These are phyloP conservation scores for Zasmidium angulare DNA, from an alignment of 2,329 filamentous ascomycete species.

Conservation along the genomic window DNA sequence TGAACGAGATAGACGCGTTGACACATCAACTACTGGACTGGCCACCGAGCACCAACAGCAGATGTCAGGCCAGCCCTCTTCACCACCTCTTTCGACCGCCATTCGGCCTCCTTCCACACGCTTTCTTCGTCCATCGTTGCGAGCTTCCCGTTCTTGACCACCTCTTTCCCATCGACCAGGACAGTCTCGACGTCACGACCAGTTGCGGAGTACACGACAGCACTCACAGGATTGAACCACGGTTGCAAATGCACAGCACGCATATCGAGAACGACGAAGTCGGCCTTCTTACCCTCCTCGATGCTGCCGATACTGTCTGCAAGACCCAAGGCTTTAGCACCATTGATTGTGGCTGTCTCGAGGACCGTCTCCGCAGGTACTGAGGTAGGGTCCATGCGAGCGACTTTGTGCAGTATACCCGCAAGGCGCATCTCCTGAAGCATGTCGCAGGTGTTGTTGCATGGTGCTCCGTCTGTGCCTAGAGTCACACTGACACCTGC, in stretches of 20 bases:
- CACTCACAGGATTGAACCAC: constrained; percentile 39
- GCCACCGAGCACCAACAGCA: constrained; percentile 41
- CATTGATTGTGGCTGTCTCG: constrained; percentile 55
- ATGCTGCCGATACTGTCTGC: constrained; percentile 41
- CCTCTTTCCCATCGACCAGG: constrained; percentile 42
- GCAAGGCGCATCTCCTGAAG: constrained; percentile 56
- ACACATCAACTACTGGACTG: constrained; percentile 22
- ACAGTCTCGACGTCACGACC: constrained; percentile 47
- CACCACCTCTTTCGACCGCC: constrained; percentile 39
- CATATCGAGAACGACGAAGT: constrained; percentile 41
- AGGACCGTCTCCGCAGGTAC: constrained; percentile 49
- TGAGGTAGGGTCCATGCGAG: constrained; percentile 42
- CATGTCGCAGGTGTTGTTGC: constrained; percentile 54
- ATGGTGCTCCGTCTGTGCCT: constrained; percentile 56
- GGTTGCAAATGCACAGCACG: constrained; percentile 14
- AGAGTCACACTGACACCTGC: constrained; percentile 49
- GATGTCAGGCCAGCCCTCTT: constrained; percentile 38
- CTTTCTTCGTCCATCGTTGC: constrained; percentile 43
- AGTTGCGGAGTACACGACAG: constrained; percentile 46
- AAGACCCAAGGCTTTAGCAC: constrained; percentile 48
- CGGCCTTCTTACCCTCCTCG: constrained; percentile 48
- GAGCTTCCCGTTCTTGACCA: constrained; percentile 30
- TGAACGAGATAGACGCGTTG: too few species aligned
- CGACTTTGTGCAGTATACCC: constrained; percentile 50
- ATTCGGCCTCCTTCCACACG: constrained; percentile 41